A percentile compares a stretch with the other conserved stretches of the same genome.
Conservation (phyloP, 306 rosid genomes). For the Quillaja saponaria region DNA sequence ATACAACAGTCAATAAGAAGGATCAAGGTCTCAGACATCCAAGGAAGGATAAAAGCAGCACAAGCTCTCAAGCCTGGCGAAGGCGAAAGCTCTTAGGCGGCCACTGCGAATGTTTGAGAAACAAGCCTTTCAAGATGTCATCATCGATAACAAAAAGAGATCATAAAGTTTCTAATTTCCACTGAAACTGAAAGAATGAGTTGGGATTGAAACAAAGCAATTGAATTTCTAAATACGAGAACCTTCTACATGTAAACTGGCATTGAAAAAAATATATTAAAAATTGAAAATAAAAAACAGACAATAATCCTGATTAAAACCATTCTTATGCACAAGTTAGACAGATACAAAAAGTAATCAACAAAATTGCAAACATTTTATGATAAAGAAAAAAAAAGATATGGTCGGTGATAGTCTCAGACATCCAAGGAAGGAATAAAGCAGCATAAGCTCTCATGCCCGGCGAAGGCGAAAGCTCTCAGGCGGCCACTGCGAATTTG, state of each 20-base stretch:
- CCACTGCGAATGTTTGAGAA: slow-evolving; percentile 29
- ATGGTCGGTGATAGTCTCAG: slow-evolving; percentile 6
- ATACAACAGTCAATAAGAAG: neutral
- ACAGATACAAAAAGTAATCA: no score
- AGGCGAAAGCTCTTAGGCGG: slow-evolving; percentile 28
- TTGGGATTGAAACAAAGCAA: no score
- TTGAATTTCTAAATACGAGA: neutral
- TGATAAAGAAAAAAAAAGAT: no score
- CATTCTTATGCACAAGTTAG: no score
- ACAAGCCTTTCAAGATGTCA: slow-evolving; percentile 20
- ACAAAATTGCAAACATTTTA: neutral
- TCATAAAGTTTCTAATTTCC: no score
- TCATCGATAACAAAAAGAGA: neutral
- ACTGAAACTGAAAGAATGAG: no score
- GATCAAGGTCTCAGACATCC: slow-evolving; percentile 16
- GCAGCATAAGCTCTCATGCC: slow-evolving; percentile 22
- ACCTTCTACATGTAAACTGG: neutral
- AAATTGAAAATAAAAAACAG: neutral
- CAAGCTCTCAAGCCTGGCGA: slow-evolving; percentile 24
- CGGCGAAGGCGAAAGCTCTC: slow-evolving; percentile 8
- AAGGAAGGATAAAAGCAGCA: slow-evolving; percentile 23
- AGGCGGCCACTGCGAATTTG: slow-evolving; percentile 26
- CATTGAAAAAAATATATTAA: neutral
- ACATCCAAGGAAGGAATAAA: slow-evolving; percentile 22
- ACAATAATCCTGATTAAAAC: no score